Conservation (phyloP, 1,139 yeast species). For the Citeromyces hawaiiensis region DNA sequence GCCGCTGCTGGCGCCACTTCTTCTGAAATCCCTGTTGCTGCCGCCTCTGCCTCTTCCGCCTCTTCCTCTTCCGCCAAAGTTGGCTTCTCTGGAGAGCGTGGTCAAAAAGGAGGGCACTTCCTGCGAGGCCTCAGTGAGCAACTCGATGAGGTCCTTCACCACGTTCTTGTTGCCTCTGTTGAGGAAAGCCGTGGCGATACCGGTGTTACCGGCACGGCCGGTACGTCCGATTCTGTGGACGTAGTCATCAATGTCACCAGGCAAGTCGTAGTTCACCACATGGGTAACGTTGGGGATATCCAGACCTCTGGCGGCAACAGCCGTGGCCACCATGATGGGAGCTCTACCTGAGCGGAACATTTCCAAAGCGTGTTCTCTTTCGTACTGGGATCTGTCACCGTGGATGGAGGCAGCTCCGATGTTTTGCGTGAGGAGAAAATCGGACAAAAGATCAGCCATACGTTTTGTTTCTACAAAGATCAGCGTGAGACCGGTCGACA, state of each 20-base stretch:
- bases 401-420: slow-evolving; percentile 98
- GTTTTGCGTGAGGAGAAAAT: slow-evolving; percentile 76
- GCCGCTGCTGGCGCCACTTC: background rate
- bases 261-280: slow-evolving; percentile 96
- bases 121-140: slow-evolving; percentile 92
- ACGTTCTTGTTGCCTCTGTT: slow-evolving; percentile 90
- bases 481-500: slow-evolving; percentile 61
- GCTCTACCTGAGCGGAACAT: slow-evolving; percentile 78
- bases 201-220: slow-evolving; percentile 99
- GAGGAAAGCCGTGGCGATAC: slow-evolving; percentile 96
- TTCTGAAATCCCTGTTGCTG: slow-evolving; percentile 2
- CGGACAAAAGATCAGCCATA: slow-evolving; percentile 94
- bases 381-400: slow-evolving; percentile 96
- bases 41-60: slow-evolving; percentile 41
- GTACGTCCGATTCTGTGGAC: slow-evolving; percentile 99
- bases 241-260: slow-evolving; percentile 95
- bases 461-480: slow-evolving; percentile 97
- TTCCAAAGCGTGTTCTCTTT: slow-evolving; percentile 94
- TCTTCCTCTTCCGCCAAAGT: slow-evolving; percentile 43
- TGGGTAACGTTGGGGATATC: slow-evolving; percentile 98
- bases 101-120: slow-evolving; percentile 86
- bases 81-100: slow-evolving; percentile 67
- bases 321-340: slow-evolving; percentile 93
- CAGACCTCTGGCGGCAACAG: slow-evolving; percentile 98
- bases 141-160: slow-evolving; percentile 77